phyloP scores from a whole-genome alignment of 73 alveolate genomes.

The Paramecium tetraurelia region DNA sequence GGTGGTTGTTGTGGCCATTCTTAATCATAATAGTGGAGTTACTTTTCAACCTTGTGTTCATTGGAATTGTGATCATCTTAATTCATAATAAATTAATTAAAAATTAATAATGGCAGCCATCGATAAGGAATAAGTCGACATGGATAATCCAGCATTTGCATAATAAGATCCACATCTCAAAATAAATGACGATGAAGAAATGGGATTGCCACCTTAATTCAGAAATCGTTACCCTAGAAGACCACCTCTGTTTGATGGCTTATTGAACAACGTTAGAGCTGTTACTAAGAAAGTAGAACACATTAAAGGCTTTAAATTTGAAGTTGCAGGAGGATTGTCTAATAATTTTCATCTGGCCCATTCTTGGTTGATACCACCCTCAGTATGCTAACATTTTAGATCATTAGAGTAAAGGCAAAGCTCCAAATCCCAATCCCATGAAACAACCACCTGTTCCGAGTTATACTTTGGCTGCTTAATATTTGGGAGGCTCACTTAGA shows the following conservation, averaged over 20 bases:
- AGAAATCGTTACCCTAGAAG: constrained; percentile 53
- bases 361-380: constrained; percentile 59
- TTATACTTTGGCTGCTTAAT: constrained; percentile 58
- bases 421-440: constrained; percentile 8
- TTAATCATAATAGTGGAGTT: neutral
- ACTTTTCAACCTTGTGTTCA: neutral
- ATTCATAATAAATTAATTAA: constrained; percentile 32
- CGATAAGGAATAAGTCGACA: constrained; percentile 56
- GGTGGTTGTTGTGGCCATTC: constrained; percentile 9
- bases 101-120: constrained; percentile 39
- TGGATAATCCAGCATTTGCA: constrained; percentile 64
- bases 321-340: constrained; percentile 54
- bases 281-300: constrained; percentile 62
- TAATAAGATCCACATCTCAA: constrained; percentile 57
- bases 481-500: constrained; percentile 43
- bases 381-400: neutral
- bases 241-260: constrained; percentile 60
- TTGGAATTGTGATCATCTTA: constrained; percentile 28
- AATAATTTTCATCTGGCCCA: constrained; percentile 50
- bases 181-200: constrained; percentile 57
- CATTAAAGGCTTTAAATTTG: constrained; percentile 61
- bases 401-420: neutral
- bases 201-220: neutral
- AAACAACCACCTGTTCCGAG: constrained; percentile 52
- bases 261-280: constrained; percentile 54